phyloP scores from a whole-genome alignment of 352 stramenopile genomes.

The Plasmopara viticola region DNA sequence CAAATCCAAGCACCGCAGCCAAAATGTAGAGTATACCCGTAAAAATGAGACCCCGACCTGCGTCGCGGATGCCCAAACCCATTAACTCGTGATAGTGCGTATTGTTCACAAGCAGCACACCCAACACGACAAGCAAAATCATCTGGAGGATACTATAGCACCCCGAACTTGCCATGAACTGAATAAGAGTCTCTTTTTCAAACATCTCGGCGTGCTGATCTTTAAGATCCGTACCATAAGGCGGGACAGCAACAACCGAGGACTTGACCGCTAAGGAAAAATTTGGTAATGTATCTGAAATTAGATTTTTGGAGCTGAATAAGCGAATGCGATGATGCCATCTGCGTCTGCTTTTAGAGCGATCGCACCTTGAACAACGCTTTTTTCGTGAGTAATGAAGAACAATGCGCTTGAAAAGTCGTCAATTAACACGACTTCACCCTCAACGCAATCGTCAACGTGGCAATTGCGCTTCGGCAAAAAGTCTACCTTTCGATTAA shows the following conservation, averaged over 20 bases:
- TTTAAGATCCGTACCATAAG: slow-evolving; percentile 5
- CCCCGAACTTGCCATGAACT: slow-evolving; percentile 47
- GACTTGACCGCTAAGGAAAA: neutral
- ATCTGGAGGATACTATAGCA: slow-evolving; percentile 64
- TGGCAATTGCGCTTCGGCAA: slow-evolving; percentile 63
- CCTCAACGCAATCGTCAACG: slow-evolving; percentile 30
- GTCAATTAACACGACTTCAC: slow-evolving; percentile 12
- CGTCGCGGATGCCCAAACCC: slow-evolving; percentile 41
- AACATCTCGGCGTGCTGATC: slow-evolving; percentile 25
- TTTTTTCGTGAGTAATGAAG: neutral
- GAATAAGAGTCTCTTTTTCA: slow-evolving; percentile 57
- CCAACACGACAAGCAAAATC: slow-evolving; percentile 45
- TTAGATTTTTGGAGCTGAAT: neutral
- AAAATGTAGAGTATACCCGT: slow-evolving; percentile 52
- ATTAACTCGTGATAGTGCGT: slow-evolving; percentile 60
- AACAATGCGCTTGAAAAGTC: too few relatives aligned
- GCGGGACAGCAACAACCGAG: neutral
- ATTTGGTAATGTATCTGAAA: neutral
- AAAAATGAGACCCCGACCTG: slow-evolving; percentile 63
- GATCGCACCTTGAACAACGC: neutral
- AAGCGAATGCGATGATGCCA: slow-evolving; percentile 5
- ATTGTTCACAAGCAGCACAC: slow-evolving; percentile 40
- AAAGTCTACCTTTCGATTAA: slow-evolving; percentile 8
- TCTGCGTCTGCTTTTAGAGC: slow-evolving; percentile 13
- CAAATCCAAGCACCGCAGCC: slow-evolving; percentile 36